Evolutionary conservation across 306 rosid genomes (phyloP), one percentile per base, ranked within the genome.

Genomic region (Corylus americana): DNA sequence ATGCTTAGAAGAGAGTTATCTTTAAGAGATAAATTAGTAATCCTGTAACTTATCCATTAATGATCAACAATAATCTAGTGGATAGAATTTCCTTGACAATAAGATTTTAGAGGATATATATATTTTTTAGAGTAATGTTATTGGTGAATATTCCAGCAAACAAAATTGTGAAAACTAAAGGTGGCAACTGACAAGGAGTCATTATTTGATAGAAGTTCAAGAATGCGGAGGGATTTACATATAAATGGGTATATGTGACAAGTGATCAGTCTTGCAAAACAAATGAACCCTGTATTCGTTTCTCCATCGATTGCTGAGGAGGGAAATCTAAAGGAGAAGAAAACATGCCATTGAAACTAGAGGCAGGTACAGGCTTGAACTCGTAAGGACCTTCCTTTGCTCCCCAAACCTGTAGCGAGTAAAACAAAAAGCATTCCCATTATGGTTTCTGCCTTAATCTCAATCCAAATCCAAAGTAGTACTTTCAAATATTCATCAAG

Each of bases 241-340:
- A 71, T 31, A 49, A 31, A 76, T 61, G 72, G 77, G 31, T 71
- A 72, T 70, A 81, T 18, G 54, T 39, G 75, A 81, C 47, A 49
- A 13, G 51, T 48, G 59, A 83, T 85, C 77, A 88, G 75, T 91
- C 95, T 86, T 88, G 91, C 86, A 94, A 88, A 59, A 90, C 86
- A 82, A 94, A 90, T 76, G 97, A 92, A 70, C 94, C 97, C 94
- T 92, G 93, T 78, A 92, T 94, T 87, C 97, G 87, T 86, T 90
- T 94, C 84, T 92, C 93, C 70, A 79, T 71, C 74, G 92, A 73
- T 69, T 80, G 89, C 81, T 89, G 93, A 79, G 85, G 84, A 55
- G 91, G 87, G 70, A 89, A 89, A 83, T 79, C 92, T 61, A 89
- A 77, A 59, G 94, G 89, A 45, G 96, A 83, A 45, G 96, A 83